These are phyloP conservation scores for Durotheca rogersii DNA, from an alignment of 495 filamentous ascomycete species.

Conservation along the genomic window DNA sequence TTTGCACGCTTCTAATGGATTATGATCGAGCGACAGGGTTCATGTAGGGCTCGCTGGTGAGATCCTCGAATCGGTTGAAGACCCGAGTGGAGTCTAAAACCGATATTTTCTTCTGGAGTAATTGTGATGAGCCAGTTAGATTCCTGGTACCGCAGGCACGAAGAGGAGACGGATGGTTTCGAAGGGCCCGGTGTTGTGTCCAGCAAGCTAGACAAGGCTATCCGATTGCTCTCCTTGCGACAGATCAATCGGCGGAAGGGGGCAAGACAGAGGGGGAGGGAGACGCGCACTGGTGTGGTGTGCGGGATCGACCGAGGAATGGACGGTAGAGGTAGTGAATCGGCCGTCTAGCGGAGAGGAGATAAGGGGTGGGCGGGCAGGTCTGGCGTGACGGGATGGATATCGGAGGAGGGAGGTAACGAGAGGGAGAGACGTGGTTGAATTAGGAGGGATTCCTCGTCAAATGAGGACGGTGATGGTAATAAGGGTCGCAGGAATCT, in stretches of 20 bases:
- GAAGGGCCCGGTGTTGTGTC: constrained; percentile 28
- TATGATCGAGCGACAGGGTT: constrained; percentile 38
- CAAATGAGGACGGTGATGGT: constrained; percentile 23
- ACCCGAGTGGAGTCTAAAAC: constrained; percentile 34
- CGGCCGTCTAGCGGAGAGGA: no score
- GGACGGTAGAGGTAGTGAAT: constrained; percentile 46
- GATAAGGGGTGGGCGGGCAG: constrained; percentile 2
- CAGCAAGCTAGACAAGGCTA: constrained; percentile 34
- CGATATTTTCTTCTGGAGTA: constrained; percentile 34
- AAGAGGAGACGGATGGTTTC: constrained; percentile 25
- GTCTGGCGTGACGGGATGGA: constrained; percentile 10
- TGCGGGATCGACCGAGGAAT: constrained; percentile 49
- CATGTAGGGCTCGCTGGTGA: constrained; percentile 33
- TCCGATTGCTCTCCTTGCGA: constrained; percentile 42
- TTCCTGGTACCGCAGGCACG: constrained; percentile 37
- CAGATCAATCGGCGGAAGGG: constrained; percentile 32
- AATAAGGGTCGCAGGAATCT: constrained; percentile 36
- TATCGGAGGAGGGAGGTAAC: constrained; percentile 21
- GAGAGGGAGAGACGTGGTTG: constrained; percentile 32
- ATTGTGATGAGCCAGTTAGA: constrained; percentile 37
- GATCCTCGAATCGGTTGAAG: constrained; percentile 39
- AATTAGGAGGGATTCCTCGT: constrained; percentile 34
- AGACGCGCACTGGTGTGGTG: no score
- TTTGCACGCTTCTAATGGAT: constrained; percentile 35
- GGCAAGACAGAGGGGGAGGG: constrained; percentile 36